Evolutionary conservation across 2,329 filamentous ascomycete species (phyloP).

Genomic region (Aspergillus bombycis): DNA sequence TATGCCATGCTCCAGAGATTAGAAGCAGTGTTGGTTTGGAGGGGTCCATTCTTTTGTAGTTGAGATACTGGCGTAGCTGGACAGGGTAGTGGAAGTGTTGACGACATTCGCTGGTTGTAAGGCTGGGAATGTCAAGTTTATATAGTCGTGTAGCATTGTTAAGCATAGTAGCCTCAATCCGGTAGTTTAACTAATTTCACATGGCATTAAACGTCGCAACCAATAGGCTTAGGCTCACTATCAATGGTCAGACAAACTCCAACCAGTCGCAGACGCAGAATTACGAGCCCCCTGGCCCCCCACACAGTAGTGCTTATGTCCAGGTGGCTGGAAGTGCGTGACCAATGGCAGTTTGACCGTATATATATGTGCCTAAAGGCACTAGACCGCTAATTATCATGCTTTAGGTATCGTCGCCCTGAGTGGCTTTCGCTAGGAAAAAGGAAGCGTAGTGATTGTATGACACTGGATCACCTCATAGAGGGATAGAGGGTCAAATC

Average conservation of each 20-base stretch:
- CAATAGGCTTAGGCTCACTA: neutral
- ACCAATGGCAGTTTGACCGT: too few relatives aligned
- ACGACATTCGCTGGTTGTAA: neutral
- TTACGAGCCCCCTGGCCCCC: too few relatives aligned
- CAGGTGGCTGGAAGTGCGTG: too few relatives aligned
- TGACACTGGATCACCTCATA: too few relatives aligned
- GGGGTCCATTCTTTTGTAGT: neutral
- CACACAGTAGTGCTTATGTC: neutral
- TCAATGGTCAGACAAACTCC: neutral
- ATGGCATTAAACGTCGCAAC: neutral
- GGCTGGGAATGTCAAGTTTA: neutral
- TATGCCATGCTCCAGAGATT: conserved; percentile 12
- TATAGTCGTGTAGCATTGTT: neutral
- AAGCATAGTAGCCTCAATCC: neutral
- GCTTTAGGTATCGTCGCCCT: too few relatives aligned
- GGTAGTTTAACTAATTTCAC: too few relatives aligned
- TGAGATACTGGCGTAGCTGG: neutral
- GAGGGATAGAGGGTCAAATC: too few relatives aligned
- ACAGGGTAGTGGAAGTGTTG: too few relatives aligned
- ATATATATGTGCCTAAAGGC: too few relatives aligned
- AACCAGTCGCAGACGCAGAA: neutral
- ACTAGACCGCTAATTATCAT: too few relatives aligned
- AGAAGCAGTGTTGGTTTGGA: neutral
- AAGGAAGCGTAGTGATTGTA: too few relatives aligned
- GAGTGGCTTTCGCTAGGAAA: too few relatives aligned